These are phyloP conservation scores for Metarhizium rileyi DNA, from an alignment of 2,329 filamentous ascomycete genomes.

Conservation along the genomic window DNA sequence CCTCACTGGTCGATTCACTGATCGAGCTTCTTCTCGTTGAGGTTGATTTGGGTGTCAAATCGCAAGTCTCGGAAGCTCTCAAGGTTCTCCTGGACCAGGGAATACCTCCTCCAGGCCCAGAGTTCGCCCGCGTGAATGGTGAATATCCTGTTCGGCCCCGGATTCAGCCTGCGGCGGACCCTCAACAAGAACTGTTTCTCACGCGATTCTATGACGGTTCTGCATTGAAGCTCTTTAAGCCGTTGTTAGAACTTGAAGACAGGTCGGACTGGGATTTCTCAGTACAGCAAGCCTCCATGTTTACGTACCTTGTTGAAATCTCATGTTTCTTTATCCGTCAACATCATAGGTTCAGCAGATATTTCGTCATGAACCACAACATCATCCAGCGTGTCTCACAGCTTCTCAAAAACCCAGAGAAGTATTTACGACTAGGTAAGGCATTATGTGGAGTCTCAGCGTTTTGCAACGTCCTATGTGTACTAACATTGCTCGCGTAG, in stretches of 20 bases:
- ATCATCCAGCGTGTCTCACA: slow-evolving; percentile 72
- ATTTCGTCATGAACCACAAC: slow-evolving; percentile 73
- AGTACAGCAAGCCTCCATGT: slow-evolving; percentile 81
- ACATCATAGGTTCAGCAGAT: slow-evolving; percentile 77
- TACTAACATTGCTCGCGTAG: slow-evolving; percentile 29
- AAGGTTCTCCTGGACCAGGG: slow-evolving; percentile 82
- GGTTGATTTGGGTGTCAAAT: slow-evolving; percentile 87
- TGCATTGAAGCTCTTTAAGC: slow-evolving; percentile 75
- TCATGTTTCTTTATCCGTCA: slow-evolving; percentile 89
- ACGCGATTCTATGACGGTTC: slow-evolving; percentile 84
- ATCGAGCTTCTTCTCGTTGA: slow-evolving; percentile 89
- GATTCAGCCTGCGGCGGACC: slow-evolving; percentile 43
- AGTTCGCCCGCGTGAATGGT: slow-evolving; percentile 54
- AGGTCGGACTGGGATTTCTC: slow-evolving; percentile 60
- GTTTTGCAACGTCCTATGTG: not conserved
- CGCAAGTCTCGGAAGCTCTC: slow-evolving; percentile 88
- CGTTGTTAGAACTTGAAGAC: slow-evolving; percentile 69
- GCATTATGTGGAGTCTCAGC: not conserved
- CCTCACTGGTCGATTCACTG: slow-evolving; percentile 79
- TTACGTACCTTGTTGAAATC: slow-evolving; percentile 84
- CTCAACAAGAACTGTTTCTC: slow-evolving; percentile 78
- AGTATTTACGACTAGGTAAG: slow-evolving; percentile 83
- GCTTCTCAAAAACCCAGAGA: slow-evolving; percentile 73
- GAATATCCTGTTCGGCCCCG: slow-evolving; percentile 59
- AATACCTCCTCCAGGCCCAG: slow-evolving; percentile 34